Conservation (phyloP, 2,329 filamentous ascomycete species). For the Ramularia endophylla region DNA sequence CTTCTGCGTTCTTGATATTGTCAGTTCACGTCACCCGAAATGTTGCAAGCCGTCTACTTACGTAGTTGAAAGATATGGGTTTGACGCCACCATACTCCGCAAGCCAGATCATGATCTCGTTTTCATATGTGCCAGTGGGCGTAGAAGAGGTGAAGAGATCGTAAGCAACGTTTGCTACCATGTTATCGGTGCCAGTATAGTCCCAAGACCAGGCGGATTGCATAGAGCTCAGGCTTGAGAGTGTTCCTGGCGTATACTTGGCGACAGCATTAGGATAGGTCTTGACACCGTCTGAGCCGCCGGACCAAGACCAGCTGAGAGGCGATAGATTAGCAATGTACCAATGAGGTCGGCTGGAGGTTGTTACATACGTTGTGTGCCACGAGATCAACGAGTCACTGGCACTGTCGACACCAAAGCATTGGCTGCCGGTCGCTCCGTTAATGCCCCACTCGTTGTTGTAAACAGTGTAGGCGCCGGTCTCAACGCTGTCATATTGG, state of each 20-base stretch:
- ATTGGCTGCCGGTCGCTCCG: conserved; percentile 40
- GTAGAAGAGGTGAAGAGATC: conserved; percentile 50
- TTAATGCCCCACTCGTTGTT: conserved; percentile 41
- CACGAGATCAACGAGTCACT: conserved; percentile 36
- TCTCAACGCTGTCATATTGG: conserved; percentile 16
- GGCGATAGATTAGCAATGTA: no score
- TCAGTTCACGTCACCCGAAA: no score
- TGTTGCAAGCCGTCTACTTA: no score
- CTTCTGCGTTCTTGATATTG: conserved; percentile 27
- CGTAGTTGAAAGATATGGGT: conserved; percentile 48
- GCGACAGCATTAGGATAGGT: conserved; percentile 39
- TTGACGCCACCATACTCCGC: conserved; percentile 52
- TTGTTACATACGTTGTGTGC: conserved; percentile 39
- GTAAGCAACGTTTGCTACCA: conserved; percentile 56
- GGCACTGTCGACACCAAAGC: conserved; percentile 38
- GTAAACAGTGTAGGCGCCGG: conserved; percentile 33
- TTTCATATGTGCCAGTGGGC: conserved; percentile 43
- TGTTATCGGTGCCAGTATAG: conserved; percentile 44
- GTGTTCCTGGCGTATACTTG: conserved; percentile 25
- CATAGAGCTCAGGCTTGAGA: conserved; percentile 33
- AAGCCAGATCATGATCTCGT: conserved; percentile 64
- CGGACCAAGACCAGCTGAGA: conserved; percentile 29
- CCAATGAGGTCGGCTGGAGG: no score
- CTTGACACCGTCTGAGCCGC: conserved; percentile 33
- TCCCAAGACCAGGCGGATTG: conserved; percentile 42